Base-by-base conservation (phyloP, 768 basidiomycete species). In the Hygrocybe coccinea region DNA sequence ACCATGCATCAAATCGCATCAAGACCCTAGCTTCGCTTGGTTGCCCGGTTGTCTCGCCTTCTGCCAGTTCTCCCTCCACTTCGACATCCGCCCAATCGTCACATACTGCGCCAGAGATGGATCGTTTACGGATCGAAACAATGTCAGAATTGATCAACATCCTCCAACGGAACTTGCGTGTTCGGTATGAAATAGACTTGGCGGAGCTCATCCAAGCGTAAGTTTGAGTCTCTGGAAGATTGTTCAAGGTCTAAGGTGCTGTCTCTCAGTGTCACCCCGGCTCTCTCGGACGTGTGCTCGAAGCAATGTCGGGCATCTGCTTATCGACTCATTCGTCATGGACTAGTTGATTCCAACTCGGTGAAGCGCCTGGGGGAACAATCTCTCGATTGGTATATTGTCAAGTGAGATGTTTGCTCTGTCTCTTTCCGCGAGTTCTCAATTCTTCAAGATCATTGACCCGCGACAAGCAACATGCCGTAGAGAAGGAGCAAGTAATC, bases 401-500 rank as follows among this genome's bases (percentile, higher is more conserved):
- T 97, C 60, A 88, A 89, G 94, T 94, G 59, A 50, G 77, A 64
- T n/a, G 37, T 53, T 7, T 49, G n/a, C 7, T 19, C 37, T 54
- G 60, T 36, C 58, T 45, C 10, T 57, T 33, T 55, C 49, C 54
- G 55, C 47, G n/a, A 51, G 54, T 55, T 58, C 56, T 29, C 21
- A 44, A 48, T 24, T 8, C 12, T 39, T 33, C 50, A 9, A 58
- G 93, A 60, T 85, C 94, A 1, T 75, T 98, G 14, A 82, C 87
- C 0, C 84, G 94, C 11, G 94, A 97, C 66, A 85, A 84, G 65
- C 89, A 91, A 62, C 79, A 85, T 65, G 81, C 81, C 11, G 79
- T 85, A 5, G 97, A 94, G 71, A 91, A 91, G 65, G 93, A 97
- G 65, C 95, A 98, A 69, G 91, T 82, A 19, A 82, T 99, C 61